These are phyloP conservation scores for Clavariopsis aquatica DNA, from an alignment of 495 filamentous ascomycete genomes.

Conservation along the genomic window DNA sequence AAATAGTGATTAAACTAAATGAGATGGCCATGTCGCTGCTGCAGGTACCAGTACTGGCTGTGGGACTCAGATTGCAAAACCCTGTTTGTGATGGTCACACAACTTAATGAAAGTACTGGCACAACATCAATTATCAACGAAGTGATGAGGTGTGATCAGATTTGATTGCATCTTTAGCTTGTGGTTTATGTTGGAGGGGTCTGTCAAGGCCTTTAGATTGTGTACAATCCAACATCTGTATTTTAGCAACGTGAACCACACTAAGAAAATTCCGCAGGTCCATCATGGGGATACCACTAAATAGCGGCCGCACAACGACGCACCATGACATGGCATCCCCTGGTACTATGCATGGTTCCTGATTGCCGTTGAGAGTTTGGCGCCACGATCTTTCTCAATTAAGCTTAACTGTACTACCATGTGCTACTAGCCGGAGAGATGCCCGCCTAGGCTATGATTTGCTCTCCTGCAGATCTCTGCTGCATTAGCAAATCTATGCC, in stretches of 20 bases:
- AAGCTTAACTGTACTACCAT: constrained; percentile 12
- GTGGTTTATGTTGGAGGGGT: constrained; percentile 8
- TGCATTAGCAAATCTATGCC: constrained; percentile 1
- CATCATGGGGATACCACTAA: too few relatives aligned
- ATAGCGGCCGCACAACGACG: constrained; percentile 9
- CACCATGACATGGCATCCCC: not conserved
- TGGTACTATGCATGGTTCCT: not conserved
- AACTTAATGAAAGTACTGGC: not conserved
- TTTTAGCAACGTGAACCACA: not conserved
- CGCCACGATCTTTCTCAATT: constrained; percentile 17
- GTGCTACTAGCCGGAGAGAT: constrained; percentile 26
- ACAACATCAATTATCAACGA: not conserved
- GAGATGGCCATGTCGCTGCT: not conserved
- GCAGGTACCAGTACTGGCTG: not conserved
- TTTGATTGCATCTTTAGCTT: not conserved
- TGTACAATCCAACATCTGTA: constrained; percentile 5
- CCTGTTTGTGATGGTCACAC: not conserved
- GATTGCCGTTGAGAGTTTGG: constrained; percentile 16
- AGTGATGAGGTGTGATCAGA: not conserved
- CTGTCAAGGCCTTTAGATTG: constrained; percentile 22
- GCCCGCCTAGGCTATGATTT: not conserved
- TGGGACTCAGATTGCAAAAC: not conserved
- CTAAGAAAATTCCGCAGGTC: constrained; percentile 11
- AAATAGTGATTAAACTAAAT: not conserved
- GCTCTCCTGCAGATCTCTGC: constrained; percentile 19